Percentiles rank a stretch among this genome's conserved stretches.
phyloP scores from a whole-genome alignment of 1,284 basidiomycete species.

The Cryptococcus neoformans region DNA sequence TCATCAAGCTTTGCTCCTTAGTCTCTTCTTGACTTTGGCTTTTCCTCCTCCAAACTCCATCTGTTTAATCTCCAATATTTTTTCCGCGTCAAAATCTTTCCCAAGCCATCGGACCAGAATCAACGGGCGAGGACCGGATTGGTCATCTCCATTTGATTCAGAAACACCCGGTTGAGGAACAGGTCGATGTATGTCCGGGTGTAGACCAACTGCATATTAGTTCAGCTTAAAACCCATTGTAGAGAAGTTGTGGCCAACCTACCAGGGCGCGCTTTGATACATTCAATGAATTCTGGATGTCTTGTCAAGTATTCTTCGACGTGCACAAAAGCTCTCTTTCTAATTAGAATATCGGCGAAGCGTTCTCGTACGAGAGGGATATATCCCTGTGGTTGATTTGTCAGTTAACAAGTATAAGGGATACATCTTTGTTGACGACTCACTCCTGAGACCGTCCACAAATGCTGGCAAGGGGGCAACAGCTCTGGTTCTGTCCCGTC shows the following conservation, averaged over 20 bases:
- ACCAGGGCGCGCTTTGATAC: conserved; percentile 40
- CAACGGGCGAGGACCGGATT: conserved; percentile 27
- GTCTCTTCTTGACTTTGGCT: conserved; percentile 34
- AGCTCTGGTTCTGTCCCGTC: conserved; percentile 20
- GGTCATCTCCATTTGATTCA: conserved; percentile 13
- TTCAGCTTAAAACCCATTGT: background rate
- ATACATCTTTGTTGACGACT: conserved; percentile 6
- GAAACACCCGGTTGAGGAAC: background rate
- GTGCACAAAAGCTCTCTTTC: conserved; percentile 46
- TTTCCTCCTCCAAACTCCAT: conserved; percentile 49
- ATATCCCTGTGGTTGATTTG: conserved; percentile 21
- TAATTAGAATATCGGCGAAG: conserved; percentile 44
- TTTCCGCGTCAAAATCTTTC: conserved; percentile 42
- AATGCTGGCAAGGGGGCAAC: conserved; percentile 44
- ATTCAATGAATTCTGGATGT: conserved; percentile 43
- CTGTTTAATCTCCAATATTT: conserved; percentile 46
- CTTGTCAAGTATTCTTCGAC: conserved; percentile 50
- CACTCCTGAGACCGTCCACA: conserved; percentile 48
- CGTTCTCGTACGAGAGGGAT: conserved; percentile 45
- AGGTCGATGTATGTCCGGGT: conserved; percentile 39
- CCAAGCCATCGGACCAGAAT: conserved; percentile 47
- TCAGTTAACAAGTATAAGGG: background rate
- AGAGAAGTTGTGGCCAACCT: background rate
- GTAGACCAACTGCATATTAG: conserved; percentile 29
- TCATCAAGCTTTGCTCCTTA: conserved; percentile 9